Evolutionary conservation across 331 rosid species (phyloP).

Genomic region (Quercus tomentella): DNA sequence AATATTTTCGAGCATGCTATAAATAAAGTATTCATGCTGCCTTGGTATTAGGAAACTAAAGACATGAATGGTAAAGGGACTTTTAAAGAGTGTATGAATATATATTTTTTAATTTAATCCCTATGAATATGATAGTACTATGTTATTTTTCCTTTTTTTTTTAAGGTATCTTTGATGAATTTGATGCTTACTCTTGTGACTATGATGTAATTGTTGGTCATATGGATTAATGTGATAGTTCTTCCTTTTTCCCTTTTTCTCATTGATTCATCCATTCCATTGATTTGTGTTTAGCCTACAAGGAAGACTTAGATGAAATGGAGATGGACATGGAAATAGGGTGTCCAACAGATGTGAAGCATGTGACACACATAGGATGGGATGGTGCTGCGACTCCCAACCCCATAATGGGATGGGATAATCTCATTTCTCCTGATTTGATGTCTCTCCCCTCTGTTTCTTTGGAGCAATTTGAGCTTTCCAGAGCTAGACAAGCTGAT

Average conservation of each 20-base stretch:
- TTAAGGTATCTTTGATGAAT: no score
- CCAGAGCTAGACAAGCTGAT: slow-evolving; percentile 36
- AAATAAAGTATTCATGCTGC: no score
- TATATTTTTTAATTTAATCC: no score
- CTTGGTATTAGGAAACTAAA: no score
- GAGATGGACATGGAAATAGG: slow-evolving; percentile 86
- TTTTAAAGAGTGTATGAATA: no score
- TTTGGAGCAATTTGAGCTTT: slow-evolving; percentile 31
- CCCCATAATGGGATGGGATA: slow-evolving; percentile 49
- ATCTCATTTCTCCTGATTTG: slow-evolving; percentile 50
- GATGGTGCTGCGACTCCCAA: slow-evolving; percentile 43
- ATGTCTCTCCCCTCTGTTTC: slow-evolving; percentile 47
- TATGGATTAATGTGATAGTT: neutral
- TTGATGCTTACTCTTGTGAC: no score
- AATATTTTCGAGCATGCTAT: no score
- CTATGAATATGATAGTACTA: no score
- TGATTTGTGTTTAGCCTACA: slow-evolving; percentile 36
- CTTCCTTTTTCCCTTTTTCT: neutral
- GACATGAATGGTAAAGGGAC: no score
- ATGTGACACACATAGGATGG: slow-evolving; percentile 94
- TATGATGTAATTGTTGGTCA: no score
- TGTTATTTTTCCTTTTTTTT: no score
- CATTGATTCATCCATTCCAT: neutral
- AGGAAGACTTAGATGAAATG: slow-evolving; percentile 50
- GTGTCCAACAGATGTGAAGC: slow-evolving; percentile 88